Conservation (phyloP, 768 basidiomycete species). For the Pholiota microspora region DNA sequence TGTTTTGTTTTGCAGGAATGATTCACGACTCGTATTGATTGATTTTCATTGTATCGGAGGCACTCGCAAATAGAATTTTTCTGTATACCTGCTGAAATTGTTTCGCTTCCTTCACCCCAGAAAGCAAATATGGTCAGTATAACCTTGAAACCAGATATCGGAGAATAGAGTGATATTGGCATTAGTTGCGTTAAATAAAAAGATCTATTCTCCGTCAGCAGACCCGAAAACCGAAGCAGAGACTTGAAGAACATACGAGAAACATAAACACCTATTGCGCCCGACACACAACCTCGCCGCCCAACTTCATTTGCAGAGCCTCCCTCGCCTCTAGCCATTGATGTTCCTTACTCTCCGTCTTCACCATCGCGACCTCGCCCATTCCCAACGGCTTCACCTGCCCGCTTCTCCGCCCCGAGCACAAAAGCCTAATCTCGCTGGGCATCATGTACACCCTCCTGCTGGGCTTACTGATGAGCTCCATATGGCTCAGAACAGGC, state of each 20-base stretch:
- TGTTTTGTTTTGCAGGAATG: too few species aligned
- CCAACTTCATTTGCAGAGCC: constrained; percentile 71
- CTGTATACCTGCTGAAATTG: too few species aligned
- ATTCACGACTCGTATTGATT: too few species aligned
- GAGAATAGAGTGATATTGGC: neutral
- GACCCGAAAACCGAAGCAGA: neutral
- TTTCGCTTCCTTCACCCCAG: too few species aligned
- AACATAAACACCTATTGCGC: constrained; percentile 39
- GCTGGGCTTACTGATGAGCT: constrained; percentile 82
- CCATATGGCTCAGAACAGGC: constrained; percentile 79
- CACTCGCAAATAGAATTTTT: too few species aligned
- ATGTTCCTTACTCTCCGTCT: constrained; percentile 65
- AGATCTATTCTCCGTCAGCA: neutral
- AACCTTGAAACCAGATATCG: too few species aligned
- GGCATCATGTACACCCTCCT: constrained; percentile 74
- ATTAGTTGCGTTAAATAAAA: constrained; percentile 1
- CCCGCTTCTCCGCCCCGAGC: constrained; percentile 76
- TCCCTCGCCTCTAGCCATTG: constrained; percentile 94
- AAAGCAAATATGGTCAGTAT: too few species aligned
- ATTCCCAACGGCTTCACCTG: constrained; percentile 81
- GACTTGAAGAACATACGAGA: constrained; percentile 1
- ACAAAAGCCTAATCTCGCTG: constrained; percentile 72
- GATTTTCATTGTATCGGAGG: too few species aligned
- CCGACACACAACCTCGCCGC: constrained; percentile 87
- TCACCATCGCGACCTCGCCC: constrained; percentile 90